phyloP scores from a whole-genome alignment of 768 basidiomycete genomes.

The Xerocomus potaroensis region DNA sequence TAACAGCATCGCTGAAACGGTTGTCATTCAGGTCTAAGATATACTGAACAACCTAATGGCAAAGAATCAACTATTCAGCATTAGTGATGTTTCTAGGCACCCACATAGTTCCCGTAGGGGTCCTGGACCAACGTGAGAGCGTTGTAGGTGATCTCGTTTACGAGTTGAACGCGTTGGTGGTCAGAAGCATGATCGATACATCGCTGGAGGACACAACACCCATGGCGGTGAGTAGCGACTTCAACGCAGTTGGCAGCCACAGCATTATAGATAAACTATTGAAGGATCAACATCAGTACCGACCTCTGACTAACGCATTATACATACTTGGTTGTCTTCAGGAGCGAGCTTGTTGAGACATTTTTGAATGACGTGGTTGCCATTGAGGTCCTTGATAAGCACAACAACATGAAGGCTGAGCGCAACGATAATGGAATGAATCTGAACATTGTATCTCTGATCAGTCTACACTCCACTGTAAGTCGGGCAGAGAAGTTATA shows the following conservation, averaged over 20 bases:
- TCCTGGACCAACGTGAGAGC: slow-evolving; percentile 97
- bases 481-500: slow-evolving; percentile 45
- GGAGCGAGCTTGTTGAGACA: slow-evolving; percentile 97
- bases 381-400: slow-evolving; percentile 97
- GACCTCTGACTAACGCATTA: not conserved
- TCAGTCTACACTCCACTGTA: slow-evolving; percentile 64
- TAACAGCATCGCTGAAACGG: slow-evolving; percentile 95
- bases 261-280: slow-evolving; percentile 96
- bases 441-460: slow-evolving; percentile 82
- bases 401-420: slow-evolving; percentile 97
- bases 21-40: slow-evolving; percentile 98
- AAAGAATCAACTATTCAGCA: not conserved
- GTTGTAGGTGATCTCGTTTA: slow-evolving; percentile 98
- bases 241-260: slow-evolving; percentile 99
- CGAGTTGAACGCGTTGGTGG: slow-evolving; percentile 90
- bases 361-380: slow-evolving; percentile 98
- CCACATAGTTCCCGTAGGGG: slow-evolving; percentile 88
- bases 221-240: slow-evolving; percentile 96
- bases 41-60: slow-evolving; percentile 84
- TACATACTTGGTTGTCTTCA: slow-evolving; percentile 90
- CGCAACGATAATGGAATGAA: slow-evolving; percentile 94
- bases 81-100: slow-evolving; percentile 20
- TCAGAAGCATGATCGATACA: slow-evolving; percentile 99
- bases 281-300: too few species aligned
- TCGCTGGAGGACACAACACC: slow-evolving; percentile 96